Conservation (phyloP, 176 grass and related monocot genomes). For the Saccharum officinarum region DNA sequence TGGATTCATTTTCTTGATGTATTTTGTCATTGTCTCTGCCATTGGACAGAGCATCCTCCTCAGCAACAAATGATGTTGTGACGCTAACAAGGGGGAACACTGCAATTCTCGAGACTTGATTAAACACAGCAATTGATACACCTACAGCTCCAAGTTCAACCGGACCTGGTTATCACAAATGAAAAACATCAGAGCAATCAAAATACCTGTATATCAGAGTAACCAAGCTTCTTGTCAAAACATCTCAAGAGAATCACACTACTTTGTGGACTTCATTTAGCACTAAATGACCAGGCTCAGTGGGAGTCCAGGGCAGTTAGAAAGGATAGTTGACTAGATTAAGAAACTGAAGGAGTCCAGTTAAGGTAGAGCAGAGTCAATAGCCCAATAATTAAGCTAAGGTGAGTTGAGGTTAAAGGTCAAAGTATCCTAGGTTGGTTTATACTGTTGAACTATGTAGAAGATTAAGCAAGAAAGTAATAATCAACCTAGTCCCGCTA, state of each 20-base stretch:
- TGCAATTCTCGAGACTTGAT: constrained; percentile 86
- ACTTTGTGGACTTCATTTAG: neutral
- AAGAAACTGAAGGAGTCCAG: neutral
- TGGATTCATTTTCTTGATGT: constrained; percentile 20
- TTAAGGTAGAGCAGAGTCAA: neutral
- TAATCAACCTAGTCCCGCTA: neutral
- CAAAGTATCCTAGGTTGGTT: neutral
- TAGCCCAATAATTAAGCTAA: neutral
- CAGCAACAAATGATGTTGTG: constrained; percentile 96
- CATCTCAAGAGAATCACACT: neutral
- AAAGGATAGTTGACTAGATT: neutral
- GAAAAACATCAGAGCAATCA: constrained; percentile 14
- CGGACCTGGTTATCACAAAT: constrained; percentile 60
- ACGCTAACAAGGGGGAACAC: constrained; percentile 93
- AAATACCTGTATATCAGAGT: neutral
- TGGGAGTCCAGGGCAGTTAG: neutral
- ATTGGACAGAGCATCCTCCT: constrained; percentile 70
- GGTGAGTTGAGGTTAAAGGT: neutral
- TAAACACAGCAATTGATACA: constrained; percentile 86
- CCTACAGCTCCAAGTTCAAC: constrained; percentile 87
- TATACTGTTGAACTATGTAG: neutral
- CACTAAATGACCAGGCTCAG: neutral
- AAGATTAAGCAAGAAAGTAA: neutral
- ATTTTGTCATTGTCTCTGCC: constrained; percentile 31
- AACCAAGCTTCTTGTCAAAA: neutral